These are phyloP conservation scores for Fomitopsis schrenkii DNA, from an alignment of 1,284 basidiomycete genomes.

Conservation along the genomic window DNA sequence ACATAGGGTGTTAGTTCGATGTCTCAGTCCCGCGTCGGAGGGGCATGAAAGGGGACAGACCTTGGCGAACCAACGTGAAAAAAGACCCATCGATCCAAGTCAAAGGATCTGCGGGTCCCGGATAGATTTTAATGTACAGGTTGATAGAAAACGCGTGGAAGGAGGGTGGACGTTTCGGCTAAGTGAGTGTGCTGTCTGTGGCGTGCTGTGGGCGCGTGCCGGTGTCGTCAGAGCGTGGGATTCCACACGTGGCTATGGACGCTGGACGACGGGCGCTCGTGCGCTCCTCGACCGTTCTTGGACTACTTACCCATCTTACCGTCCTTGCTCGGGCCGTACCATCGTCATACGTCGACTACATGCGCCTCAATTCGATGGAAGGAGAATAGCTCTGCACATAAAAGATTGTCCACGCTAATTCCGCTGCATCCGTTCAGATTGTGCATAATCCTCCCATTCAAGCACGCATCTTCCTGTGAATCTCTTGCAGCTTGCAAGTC, in stretches of 20 bases:
- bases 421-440: too few relatives aligned
- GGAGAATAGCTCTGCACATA: too few relatives aligned
- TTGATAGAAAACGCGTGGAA: neutral
- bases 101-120: neutral
- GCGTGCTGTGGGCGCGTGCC: neutral
- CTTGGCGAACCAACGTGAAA: conserved; percentile 30
- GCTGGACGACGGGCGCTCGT: neutral
- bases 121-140: neutral
- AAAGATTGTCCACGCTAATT: too few relatives aligned
- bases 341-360: too few relatives aligned
- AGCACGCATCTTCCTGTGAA: conserved; percentile 18
- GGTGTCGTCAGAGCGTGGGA: conserved; percentile 2
- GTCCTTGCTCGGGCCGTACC: too few relatives aligned
- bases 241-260: neutral
- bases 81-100: conserved; percentile 21
- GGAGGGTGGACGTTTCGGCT: neutral
- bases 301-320: too few relatives aligned
- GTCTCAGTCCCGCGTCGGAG: neutral
- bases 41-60: conserved; percentile 12
- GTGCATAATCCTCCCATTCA: conserved; percentile 15
- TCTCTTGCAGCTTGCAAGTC: too few relatives aligned
- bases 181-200: neutral
- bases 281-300: neutral
- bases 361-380: too few relatives aligned
- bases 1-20: neutral